Evolutionary conservation across 2,329 filamentous ascomycete species (phyloP), one percentile per base, ranked within the genome.

Genomic region (Gnomoniopsis sp.): DNA sequence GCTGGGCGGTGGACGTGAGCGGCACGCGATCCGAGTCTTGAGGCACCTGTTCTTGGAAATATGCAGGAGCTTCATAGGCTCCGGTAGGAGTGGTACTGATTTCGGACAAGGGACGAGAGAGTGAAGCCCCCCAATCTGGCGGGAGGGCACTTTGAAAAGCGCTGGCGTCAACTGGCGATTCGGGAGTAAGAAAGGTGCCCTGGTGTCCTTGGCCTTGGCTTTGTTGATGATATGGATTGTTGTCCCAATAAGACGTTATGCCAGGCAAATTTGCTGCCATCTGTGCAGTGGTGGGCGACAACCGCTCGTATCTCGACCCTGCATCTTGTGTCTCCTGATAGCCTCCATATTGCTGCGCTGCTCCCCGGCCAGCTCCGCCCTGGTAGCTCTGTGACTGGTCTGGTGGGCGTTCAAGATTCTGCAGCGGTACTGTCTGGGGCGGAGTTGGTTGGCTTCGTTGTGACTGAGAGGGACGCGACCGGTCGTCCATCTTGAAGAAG

Each of bases 1-100:
- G 80, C 64, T 83, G 79, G 26, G 79, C 79, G 46, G 77, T 71
- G n/a, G 77, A 75, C 15, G 82, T 83, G 53, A 88, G 74, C 26
- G 85, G 85, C 15, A 82, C 76, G 44, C 75, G 75, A 67, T 88
- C 85, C 7, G 84, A 86, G 62, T 87, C 81, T 49, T 77, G 73
- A 56, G 75, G 78, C 55, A 76, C 74, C 41, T 71, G 48, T 43
- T 48, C 46, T 46, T 26, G 49, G 65, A 64, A 58, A 56, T 57
- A 61, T 49, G 59, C 23, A 61, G 64, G 43, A 57, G 52, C 53
- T 62, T 65, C 50, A 62, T 67, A 49, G 59, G 63, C 23, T 62
- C 59, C 19, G 65, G 57, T 19, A 22, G 60, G 60, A 30, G 60
- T 59, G 22, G 60, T 56, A n/a, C 43, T 46, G 22, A 59, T 62